Evolutionary conservation across 306 rosid species (phyloP).

Genomic region (Quercus berberidifolia): DNA sequence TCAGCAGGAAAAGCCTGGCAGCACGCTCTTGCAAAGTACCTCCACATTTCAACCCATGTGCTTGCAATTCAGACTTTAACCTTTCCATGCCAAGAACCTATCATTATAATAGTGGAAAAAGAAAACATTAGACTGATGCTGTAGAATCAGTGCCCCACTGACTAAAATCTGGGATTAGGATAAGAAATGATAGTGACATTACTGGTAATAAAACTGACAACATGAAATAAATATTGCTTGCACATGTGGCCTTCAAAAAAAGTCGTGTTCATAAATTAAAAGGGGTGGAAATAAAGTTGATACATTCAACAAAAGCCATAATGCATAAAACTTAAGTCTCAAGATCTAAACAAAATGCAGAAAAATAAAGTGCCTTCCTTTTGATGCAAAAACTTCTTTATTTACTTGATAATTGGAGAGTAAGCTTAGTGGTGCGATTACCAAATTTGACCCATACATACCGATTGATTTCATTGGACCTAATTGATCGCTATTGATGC

Average conservation of each 20-base stretch:
- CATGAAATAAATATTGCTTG: not conserved
- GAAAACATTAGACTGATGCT: not conserved
- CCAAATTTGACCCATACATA: no score
- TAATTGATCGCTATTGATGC: no score
- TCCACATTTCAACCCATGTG: conserved; percentile 80
- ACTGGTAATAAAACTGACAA: not conserved
- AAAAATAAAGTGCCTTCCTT: not conserved
- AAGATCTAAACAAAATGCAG: not conserved
- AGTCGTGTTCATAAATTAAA: not conserved
- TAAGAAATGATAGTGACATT: not conserved
- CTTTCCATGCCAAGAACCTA: conserved; percentile 85
- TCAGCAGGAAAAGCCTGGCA: conserved; percentile 83
- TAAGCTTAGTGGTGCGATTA: not conserved
- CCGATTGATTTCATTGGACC: no score
- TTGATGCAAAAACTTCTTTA: not conserved
- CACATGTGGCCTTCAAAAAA: not conserved
- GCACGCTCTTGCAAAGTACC: conserved; percentile 92
- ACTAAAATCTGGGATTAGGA: not conserved
- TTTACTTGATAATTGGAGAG: not conserved
- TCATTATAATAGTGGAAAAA: not conserved
- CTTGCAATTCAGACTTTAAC: conserved; percentile 77
- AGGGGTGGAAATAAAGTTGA: not conserved
- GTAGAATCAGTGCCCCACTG: not conserved
- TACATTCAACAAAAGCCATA: not conserved
- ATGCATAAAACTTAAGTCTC: not conserved